A percentile compares a stretch with the other conserved stretches of the same genome.
phyloP scores from a whole-genome alignment of 1,284 basidiomycete species.

The Macrocybe sp. region DNA sequence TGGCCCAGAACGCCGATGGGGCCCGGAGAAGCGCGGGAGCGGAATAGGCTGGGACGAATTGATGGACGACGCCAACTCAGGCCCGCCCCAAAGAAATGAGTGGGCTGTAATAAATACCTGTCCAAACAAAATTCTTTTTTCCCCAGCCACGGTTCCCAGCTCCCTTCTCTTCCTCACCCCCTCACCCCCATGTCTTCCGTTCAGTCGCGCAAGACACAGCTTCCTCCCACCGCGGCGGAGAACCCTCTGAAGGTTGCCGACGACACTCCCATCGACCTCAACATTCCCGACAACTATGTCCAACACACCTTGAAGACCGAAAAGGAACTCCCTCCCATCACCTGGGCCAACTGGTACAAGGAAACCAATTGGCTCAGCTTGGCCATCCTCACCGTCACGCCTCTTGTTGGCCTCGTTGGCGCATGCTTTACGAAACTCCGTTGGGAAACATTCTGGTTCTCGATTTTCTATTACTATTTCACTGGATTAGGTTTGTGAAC shows the following conservation, averaged over 20 bases:
- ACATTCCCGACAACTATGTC: conserved; percentile 90
- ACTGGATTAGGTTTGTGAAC: conserved; percentile 66
- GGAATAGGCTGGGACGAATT: conserved; percentile 7
- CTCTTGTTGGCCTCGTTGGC: conserved; percentile 68
- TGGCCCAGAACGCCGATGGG: too few species aligned
- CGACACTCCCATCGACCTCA: conserved; percentile 49
- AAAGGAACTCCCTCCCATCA: conserved; percentile 75
- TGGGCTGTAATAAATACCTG: conserved; percentile 16
- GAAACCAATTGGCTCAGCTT: conserved; percentile 75
- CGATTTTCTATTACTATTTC: conserved; percentile 78
- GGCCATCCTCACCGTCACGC: conserved; percentile 66
- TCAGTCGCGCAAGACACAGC: conserved; percentile 19
- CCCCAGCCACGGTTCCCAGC: not conserved
- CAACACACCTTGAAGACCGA: conserved; percentile 75
- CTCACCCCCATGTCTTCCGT: conserved; percentile 22
- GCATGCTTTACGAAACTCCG: conserved; percentile 54
- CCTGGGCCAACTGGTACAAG: conserved; percentile 57
- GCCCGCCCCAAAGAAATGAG: conserved; percentile 20
- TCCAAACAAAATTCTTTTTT: too few species aligned
- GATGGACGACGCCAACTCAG: conserved; percentile 5
- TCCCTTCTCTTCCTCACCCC: conserved; percentile 8
- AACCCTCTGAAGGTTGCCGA: conserved; percentile 19
- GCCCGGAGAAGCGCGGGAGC: conserved; percentile 5
- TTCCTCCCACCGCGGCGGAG: conserved; percentile 9
- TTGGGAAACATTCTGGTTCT: conserved; percentile 68